Evolutionary conservation across 768 basidiomycete genomes (phyloP).

Genomic region (Dendrothele bispora): DNA sequence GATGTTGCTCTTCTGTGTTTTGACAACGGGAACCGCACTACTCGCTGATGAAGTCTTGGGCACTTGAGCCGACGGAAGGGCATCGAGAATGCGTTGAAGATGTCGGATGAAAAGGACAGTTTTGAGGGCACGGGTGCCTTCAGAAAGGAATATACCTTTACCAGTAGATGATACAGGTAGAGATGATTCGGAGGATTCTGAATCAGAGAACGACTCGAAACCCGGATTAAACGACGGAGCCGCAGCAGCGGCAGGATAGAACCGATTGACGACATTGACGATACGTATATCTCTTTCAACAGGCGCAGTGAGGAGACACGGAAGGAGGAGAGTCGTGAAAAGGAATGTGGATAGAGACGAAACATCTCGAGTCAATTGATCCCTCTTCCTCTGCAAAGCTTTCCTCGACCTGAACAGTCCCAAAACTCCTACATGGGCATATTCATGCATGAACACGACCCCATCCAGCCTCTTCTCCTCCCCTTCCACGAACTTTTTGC

Average conservation of each 20-base stretch:
- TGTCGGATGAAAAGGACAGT: constrained; percentile 68
- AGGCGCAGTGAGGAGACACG: constrained; percentile 77
- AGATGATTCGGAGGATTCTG: constrained; percentile 13
- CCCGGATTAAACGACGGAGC: constrained; percentile 29
- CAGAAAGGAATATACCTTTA: constrained; percentile 46
- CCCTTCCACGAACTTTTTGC: constrained; percentile 61
- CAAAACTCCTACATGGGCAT: constrained; percentile 57
- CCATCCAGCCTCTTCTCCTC: constrained; percentile 75
- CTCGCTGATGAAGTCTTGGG: constrained; percentile 41
- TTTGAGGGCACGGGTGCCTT: constrained; percentile 67
- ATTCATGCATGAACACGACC: constrained; percentile 78
- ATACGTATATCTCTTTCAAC: constrained; percentile 91
- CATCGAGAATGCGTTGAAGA: constrained; percentile 82
- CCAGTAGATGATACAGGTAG: constrained; percentile 8
- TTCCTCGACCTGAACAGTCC: constrained; percentile 25
- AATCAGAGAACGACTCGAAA: constrained; percentile 26
- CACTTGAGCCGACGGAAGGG: constrained; percentile 65
- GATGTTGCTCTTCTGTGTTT: constrained; percentile 67
- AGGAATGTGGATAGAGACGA: constrained; percentile 79
- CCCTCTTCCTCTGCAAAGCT: constrained; percentile 38
- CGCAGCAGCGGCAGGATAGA: constrained; percentile 79
- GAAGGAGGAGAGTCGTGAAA: constrained; percentile 76
- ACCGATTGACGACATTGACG: constrained; percentile 82
- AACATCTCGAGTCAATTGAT: no score
- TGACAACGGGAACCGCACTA: constrained; percentile 40